These are phyloP conservation scores for Yarrowia deformans DNA, from an alignment of 805 yeast genomes.

Conservation along the genomic window DNA sequence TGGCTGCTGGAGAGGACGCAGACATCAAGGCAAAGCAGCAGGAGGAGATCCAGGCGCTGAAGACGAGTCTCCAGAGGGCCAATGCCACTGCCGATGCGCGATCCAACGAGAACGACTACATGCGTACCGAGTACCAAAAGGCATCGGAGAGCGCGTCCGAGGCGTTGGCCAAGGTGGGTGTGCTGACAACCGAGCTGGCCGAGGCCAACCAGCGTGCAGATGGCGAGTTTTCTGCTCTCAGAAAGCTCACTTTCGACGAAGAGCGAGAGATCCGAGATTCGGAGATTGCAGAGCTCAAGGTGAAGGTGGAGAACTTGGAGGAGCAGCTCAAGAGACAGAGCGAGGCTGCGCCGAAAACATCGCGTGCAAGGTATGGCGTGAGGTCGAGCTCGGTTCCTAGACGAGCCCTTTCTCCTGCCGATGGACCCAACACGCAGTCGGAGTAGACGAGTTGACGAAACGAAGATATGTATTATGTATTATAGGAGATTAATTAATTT, in stretches of 20 bases:
- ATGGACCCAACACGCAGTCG: constrained; percentile 30
- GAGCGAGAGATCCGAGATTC: constrained; percentile 48
- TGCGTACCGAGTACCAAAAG: constrained; percentile 47
- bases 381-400: constrained; percentile 46
- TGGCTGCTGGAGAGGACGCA: constrained; percentile 44
- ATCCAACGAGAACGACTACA: constrained; percentile 68
- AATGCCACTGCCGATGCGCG: constrained; percentile 57
- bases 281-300: constrained; percentile 46
- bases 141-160: constrained; percentile 49
- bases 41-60: constrained; percentile 55
- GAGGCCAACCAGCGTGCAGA: constrained; percentile 43
- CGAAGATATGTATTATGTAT: constrained; percentile 16
- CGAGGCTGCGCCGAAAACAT: constrained; percentile 42
- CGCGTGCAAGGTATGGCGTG: constrained; percentile 44
- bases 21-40: constrained; percentile 52
- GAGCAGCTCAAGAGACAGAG: constrained; percentile 47
- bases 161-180: constrained; percentile 47
- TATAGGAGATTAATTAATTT: constrained; percentile 14
- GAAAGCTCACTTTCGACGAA: constrained; percentile 46
- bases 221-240: constrained; percentile 46
- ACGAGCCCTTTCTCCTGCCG: constrained; percentile 41
- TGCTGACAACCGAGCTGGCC: constrained; percentile 45
- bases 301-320: constrained; percentile 47
- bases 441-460: constrained; percentile 7
- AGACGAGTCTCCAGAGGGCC: constrained; percentile 56